A percentile compares a stretch with the other conserved stretches of the same genome.
Conservation (phyloP, 2,329 filamentous ascomycete species). For the Ceratocystis cacaofunesta region DNA sequence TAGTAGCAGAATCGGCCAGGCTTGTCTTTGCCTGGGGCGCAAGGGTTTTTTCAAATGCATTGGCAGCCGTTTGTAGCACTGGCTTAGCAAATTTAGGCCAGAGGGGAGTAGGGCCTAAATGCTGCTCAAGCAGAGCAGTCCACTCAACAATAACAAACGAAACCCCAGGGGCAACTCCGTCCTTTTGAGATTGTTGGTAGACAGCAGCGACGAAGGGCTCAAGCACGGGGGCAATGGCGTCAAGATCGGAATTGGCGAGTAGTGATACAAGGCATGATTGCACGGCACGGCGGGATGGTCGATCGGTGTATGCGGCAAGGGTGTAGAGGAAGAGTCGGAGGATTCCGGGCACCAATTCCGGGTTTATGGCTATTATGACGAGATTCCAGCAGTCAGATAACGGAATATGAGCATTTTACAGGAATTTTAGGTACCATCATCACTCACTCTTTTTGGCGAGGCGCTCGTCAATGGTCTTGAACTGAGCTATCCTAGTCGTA, state of each 20-base stretch:
- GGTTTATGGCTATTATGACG: constrained; percentile 30
- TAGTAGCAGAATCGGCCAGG: constrained; percentile 57
- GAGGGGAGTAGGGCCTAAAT: constrained; percentile 43
- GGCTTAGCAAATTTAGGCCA: constrained; percentile 53
- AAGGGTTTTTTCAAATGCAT: constrained; percentile 63
- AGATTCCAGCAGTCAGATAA: background rate
- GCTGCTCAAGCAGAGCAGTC: constrained; percentile 66
- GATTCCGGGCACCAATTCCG: constrained; percentile 37
- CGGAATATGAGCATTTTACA: background rate
- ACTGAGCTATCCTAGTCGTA: constrained; percentile 35
- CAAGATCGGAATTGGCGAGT: constrained; percentile 37
- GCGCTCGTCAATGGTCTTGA: constrained; percentile 42
- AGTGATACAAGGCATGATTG: constrained; percentile 67
- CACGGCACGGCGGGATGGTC: constrained; percentile 66
- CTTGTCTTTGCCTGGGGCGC: constrained; percentile 47
- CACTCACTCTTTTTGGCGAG: constrained; percentile 39
- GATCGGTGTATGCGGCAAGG: constrained; percentile 75
- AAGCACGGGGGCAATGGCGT: constrained; percentile 38
- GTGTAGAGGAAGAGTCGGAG: constrained; percentile 71
- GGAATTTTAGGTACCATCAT: constrained; percentile 18
- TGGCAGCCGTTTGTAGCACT: constrained; percentile 53
- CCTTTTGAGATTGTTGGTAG: constrained; percentile 59
- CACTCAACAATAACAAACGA: constrained; percentile 86
- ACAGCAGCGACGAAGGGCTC: constrained; percentile 51
- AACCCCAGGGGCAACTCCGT: constrained; percentile 60